Percentiles rank a stretch among this genome's conserved stretches.
phyloP scores from a whole-genome alignment of 495 filamentous ascomycete species.

The Neurospora sp. region DNA sequence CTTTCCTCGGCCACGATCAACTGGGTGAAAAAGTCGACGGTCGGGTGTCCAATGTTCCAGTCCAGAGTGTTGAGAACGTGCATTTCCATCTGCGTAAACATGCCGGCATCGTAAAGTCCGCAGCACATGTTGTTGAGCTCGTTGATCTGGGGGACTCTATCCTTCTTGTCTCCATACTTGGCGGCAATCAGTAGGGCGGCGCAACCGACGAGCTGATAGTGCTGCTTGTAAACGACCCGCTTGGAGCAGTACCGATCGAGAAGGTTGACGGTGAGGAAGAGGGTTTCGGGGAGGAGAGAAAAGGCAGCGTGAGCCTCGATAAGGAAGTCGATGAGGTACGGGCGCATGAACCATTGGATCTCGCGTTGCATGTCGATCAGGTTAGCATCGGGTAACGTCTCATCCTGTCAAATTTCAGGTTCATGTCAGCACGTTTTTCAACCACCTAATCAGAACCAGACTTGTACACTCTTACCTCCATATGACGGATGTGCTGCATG shows the following conservation, averaged over 20 bases:
- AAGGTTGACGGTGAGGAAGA: constrained; percentile 93
- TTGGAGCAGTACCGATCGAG: constrained; percentile 96
- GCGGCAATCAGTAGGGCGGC: constrained; percentile 91
- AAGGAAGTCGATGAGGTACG: constrained; percentile 95
- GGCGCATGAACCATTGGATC: constrained; percentile 99
- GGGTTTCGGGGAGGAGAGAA: constrained; percentile 82
- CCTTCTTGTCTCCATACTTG: constrained; percentile 98
- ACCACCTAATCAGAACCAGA: neutral
- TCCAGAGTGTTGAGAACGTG: constrained; percentile 96
- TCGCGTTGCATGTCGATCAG: constrained; percentile 98
- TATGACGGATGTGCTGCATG: constrained; percentile 82
- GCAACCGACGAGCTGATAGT: constrained; percentile 97
- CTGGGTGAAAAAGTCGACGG: constrained; percentile 85
- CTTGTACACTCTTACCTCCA: constrained; percentile 62
- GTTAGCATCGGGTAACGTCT: constrained; percentile 89
- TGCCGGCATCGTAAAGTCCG: constrained; percentile 93
- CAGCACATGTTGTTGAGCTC: constrained; percentile 99
- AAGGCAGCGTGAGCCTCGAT: constrained; percentile 95
- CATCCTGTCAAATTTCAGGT: constrained; percentile 41
- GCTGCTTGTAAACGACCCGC: constrained; percentile 97
- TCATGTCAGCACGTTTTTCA: constrained; percentile 1
- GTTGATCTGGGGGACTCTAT: constrained; percentile 86
- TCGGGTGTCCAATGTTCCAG: constrained; percentile 93
- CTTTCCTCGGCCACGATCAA: constrained; percentile 54
- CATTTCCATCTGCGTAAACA: constrained; percentile 99